Conservation (phyloP, 768 basidiomycete genomes). For the Chalciporus chontae region DNA sequence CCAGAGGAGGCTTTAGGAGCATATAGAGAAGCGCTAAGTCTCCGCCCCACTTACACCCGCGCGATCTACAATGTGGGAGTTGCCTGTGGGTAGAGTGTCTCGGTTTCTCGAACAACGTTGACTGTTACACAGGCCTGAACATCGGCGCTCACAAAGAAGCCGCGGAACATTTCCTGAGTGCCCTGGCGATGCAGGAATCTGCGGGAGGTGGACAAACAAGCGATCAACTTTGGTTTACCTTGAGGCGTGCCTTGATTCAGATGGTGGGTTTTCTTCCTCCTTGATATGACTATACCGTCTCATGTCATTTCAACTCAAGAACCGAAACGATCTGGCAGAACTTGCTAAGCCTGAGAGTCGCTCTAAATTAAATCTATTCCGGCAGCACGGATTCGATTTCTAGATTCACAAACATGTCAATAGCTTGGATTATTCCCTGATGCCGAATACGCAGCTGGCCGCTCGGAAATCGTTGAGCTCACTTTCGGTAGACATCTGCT, state of each 20-base stretch:
- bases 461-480: too few species aligned
- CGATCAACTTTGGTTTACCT: constrained; percentile 86
- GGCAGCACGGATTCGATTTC: constrained; percentile 87
- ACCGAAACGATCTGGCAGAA: constrained; percentile 79
- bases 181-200: constrained; percentile 73
- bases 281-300: background rate
- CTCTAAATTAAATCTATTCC: constrained; percentile 67
- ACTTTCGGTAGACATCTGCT: too few species aligned
- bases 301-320: constrained; percentile 38
- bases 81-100: constrained; percentile 65
- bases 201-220: constrained; percentile 66
- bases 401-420: constrained; percentile 31
- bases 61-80: constrained; percentile 98
- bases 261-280: constrained; percentile 51
- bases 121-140: constrained; percentile 67
- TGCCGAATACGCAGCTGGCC: background rate
- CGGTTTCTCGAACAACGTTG: constrained; percentile 3
- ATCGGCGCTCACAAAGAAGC: constrained; percentile 95
- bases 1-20: constrained; percentile 92
- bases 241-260: constrained; percentile 72
- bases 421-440: background rate
- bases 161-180: constrained; percentile 91
- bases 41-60: constrained; percentile 93
- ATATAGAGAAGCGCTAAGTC: constrained; percentile 84
- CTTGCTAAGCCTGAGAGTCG: constrained; percentile 60